These are phyloP conservation scores for Tylopilus balloui DNA, from an alignment of 768 basidiomycete species.

Conservation along the genomic window DNA sequence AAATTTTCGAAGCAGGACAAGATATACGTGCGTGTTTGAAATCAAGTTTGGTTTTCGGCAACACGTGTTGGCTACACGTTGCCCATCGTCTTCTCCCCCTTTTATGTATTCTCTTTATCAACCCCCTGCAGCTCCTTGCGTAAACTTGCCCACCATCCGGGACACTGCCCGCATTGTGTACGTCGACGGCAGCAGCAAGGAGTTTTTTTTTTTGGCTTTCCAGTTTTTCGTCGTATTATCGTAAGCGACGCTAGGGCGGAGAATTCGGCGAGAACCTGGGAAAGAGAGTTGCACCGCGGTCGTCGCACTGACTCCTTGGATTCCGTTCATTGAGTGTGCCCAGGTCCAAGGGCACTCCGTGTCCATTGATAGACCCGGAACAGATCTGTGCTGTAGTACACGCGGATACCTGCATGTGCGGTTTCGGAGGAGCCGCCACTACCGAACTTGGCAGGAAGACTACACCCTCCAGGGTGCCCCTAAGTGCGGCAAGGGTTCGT, in stretches of 20 bases:
- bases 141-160: constrained; percentile 22
- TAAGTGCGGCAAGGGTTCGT: constrained; percentile 4
- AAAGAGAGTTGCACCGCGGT: background rate
- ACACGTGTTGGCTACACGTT: constrained; percentile 38
- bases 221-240: background rate
- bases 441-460: constrained; percentile 1
- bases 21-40: constrained; percentile 32
- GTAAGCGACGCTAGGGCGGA: constrained; percentile 8
- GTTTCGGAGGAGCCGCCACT: background rate
- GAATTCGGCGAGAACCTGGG: background rate
- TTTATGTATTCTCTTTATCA: constrained; percentile 19
- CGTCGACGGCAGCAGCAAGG: constrained; percentile 2
- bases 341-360: constrained; percentile 20
- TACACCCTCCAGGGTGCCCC: constrained; percentile 11
- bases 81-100: constrained; percentile 14
- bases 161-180: constrained; percentile 4
- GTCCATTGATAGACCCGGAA: constrained; percentile 2
- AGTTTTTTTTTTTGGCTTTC: background rate
- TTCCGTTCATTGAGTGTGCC: constrained; percentile 6
- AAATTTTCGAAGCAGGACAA: constrained; percentile 36
- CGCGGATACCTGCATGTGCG: constrained; percentile 19
- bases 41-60: constrained; percentile 24
- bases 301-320: background rate
- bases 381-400: constrained; percentile 14
- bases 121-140: constrained; percentile 23